Base-by-base conservation (phyloP, 2,329 filamentous ascomycete species). In the Hypoxylon sp. region DNA sequence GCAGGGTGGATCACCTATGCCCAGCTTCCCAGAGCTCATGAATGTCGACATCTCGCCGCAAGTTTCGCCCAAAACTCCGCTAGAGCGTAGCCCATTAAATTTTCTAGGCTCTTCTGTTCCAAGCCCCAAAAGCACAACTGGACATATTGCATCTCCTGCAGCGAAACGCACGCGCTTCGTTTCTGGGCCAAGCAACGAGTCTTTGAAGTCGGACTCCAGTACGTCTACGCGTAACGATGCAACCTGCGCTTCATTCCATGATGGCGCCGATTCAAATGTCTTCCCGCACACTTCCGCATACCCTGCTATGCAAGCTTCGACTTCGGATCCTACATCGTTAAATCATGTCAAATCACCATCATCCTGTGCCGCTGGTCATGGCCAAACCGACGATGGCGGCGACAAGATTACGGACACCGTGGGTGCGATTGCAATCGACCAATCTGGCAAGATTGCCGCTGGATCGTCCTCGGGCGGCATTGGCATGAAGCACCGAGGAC, bases 401-500 rank as follows among this genome's bases (percentile, higher is more conserved):
- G 87, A 92, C 75, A 86, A 81, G 26, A 87, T 99, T 73, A 97
- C 92, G 2, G 96, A 99, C 82, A 99, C 96, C 11, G 94, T 99
- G 65, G 96, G 97, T 48, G 96, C 94, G 29, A 97, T 99, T 76
- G 96, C 94, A 10, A 91, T 99, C 70, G 96, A 99, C 76, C 87
- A 87, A 54, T 88, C 87, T 73, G 96, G 96, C 14, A 91, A 92
- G 65, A 97, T 99, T 77, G 95, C 97, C 3, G 96, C 95, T 3
- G 96, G 92, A 14, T 97, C 96, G 1, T 99, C 96, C 1, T 99
- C 97, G 14, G 96, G 96, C 5, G 96, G 96, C 1, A 99, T 99
- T 78, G 95, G 96, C 29, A 98, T 99, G 95, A 99, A 99, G 78
- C 94, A 97, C 79, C 89, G 90, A 67, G 97, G 96, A 5, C 91